Percentiles rank a stretch among this genome's conserved stretches.
phyloP scores from a whole-genome alignment of 202 grass and related monocot species.

The Zizania palustris region DNA sequence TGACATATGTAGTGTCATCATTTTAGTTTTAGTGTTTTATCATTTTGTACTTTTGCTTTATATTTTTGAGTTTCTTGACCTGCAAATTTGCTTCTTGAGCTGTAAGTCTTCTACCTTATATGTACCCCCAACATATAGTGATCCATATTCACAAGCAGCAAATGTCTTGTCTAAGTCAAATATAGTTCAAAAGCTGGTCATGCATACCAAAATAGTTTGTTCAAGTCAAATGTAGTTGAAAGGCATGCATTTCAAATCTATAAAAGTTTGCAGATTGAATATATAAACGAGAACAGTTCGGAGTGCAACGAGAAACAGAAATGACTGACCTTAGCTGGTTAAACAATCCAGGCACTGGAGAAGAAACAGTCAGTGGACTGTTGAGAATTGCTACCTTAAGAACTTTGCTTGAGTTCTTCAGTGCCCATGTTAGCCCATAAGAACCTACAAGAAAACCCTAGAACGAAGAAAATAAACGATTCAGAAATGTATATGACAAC shows the following conservation, averaged over 20 bases:
- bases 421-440: slow-evolving; percentile 92
- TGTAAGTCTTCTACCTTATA: no score
- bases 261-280: slow-evolving; percentile 17
- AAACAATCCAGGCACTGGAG: slow-evolving; percentile 84
- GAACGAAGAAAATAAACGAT: slow-evolving; percentile 34
- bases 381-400: slow-evolving; percentile 87
- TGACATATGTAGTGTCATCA: no score
- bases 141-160: neutral
- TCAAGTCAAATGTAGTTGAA: neutral
- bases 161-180: neutral
- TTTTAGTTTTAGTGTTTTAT: no score
- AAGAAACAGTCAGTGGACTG: slow-evolving; percentile 81
- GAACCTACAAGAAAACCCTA: slow-evolving; percentile 95
- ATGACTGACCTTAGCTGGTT: slow-evolving; percentile 71
- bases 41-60: no score
- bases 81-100: no score
- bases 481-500: slow-evolving; percentile 26
- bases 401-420: slow-evolving; percentile 79
- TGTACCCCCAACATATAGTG: no score
- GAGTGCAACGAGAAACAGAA: slow-evolving; percentile 31
- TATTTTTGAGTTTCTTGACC: no score
- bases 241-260: neutral
- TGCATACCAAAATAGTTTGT: neutral
- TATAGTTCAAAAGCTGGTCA: slow-evolving; percentile 1
- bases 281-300: neutral